Evolutionary conservation across 2,329 filamentous ascomycete species (phyloP), one percentile per base, ranked within the genome.

Genomic region (Sclerotiophoma versabilis): DNA sequence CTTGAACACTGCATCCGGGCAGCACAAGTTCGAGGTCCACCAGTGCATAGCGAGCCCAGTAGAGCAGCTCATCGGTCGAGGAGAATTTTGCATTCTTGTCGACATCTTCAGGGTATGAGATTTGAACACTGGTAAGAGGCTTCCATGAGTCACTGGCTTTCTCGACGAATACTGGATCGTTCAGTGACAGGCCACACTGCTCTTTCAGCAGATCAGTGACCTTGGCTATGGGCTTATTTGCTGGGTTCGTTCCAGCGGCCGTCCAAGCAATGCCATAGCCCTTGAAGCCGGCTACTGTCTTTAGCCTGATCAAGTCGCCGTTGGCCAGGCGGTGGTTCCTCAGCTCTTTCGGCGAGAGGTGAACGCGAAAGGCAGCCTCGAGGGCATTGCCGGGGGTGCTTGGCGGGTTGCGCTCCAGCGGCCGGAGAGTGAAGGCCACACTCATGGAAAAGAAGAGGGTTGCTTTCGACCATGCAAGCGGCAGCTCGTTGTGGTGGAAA

Each of bases 171-270:
- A 96, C 79, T 7, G 60, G 59, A 22, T 74, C 71, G 14, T 69
- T 14, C 4, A 95, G 79, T 57, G 88, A 88, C 63, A 96, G 83
- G 1, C 85, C 85, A 62, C 89, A 89, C 6, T 85, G 83, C 29
- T 90, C 87, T 58, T 90, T 88, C 48, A 96, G 85, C 5, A 85
- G 81, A 58, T 90, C 87, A 19, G 90, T 76, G 87, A 78, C 91
- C 85, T 79, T 93, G 20, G 71, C 73, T 39, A 76, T 71, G 3
- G 67, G 65, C 49, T 75, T 76, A 52, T 69, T 74, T 17, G 69
- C 70, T 17, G 69, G 58, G 25, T 77, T 77, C 2, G 74, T 74
- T 51, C 79, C 77, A 29, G 79, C 69, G 3, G 84, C 83, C 33
- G 80, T 76, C 86, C 86, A 89, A 10, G 84, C 85, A 63, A 89